These are phyloP conservation scores for Nitzschia sp. DNA, from an alignment of 108 stramenopile genomes.

Conservation along the genomic window DNA sequence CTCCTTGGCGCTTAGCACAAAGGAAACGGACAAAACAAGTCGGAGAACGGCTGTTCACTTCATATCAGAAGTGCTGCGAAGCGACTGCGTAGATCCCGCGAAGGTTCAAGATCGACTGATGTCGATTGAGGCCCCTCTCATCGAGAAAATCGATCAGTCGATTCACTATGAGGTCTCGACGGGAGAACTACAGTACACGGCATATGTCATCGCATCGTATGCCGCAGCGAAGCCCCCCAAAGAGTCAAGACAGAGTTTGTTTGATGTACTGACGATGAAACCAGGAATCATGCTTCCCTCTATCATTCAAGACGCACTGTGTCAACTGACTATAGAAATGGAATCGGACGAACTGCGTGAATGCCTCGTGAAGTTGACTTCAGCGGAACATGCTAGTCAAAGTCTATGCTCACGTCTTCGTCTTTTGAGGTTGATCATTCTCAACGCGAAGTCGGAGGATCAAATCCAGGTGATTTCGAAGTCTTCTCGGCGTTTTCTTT, in stretches of 20 bases:
- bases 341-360: constrained; percentile 10
- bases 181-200: background rate
- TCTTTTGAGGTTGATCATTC: constrained; percentile 19
- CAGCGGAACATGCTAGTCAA: background rate
- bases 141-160: background rate
- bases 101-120: background rate
- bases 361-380: constrained; percentile 11
- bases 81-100: background rate
- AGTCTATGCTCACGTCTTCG: background rate
- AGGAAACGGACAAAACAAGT: background rate
- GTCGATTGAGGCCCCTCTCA: background rate
- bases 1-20: background rate
- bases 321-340: constrained; percentile 9
- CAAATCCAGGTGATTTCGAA: constrained; percentile 5
- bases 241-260: background rate
- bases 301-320: constrained; percentile 14
- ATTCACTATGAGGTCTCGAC: background rate
- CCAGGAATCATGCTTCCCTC: background rate
- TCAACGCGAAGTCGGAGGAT: constrained; percentile 1
- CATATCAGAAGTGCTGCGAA: background rate
- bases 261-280: background rate
- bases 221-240: constrained; percentile 13
- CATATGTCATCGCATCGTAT: constrained; percentile 23
- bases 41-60: background rate
- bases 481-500: background rate